Evolutionary conservation across 176 grass and related monocot genomes (phyloP).

Genomic region (Raddia distichophylla): DNA sequence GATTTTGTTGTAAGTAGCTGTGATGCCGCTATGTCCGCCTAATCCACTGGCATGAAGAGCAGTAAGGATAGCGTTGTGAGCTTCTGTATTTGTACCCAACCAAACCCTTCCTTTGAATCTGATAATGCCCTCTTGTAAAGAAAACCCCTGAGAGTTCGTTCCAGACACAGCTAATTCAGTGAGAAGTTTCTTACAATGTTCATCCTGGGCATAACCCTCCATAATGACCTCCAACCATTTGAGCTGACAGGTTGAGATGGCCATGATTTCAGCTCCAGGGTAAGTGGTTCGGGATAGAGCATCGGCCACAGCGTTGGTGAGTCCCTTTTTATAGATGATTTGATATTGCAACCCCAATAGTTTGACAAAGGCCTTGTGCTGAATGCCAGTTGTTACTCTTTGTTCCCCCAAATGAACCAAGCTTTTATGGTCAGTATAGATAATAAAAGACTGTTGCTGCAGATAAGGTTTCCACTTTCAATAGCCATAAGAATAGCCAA

Average conservation of each 20-base stretch:
- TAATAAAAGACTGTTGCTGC: rapidly evolving
- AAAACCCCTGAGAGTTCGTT: too few relatives aligned
- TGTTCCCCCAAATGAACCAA: background rate
- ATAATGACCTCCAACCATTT: background rate
- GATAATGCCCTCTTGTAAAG: too few relatives aligned
- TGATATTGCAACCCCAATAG: background rate
- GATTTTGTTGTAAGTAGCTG: too few relatives aligned
- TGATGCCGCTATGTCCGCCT: too few relatives aligned
- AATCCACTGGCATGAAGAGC: too few relatives aligned
- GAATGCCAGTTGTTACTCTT: rapidly evolving
- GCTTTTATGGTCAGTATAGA: background rate
- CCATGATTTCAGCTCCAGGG: background rate
- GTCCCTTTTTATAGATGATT: background rate
- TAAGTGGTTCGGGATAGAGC: background rate
- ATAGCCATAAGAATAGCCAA: background rate
- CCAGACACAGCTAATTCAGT: too few relatives aligned
- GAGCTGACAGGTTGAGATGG: background rate
- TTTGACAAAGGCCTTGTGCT: background rate
- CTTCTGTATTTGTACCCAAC: too few relatives aligned
- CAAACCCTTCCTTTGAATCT: too few relatives aligned
- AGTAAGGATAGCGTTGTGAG: too few relatives aligned
- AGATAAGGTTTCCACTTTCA: background rate
- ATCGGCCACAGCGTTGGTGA: background rate
- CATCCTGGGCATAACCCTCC: too few relatives aligned
- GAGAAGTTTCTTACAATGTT: too few relatives aligned